A percentile compares a stretch with the other conserved stretches of the same genome.
Evolutionary conservation across 225 moss, liverwort and hornwort genomes (phyloP).

Genomic region (Antitrichia curtipendula): DNA sequence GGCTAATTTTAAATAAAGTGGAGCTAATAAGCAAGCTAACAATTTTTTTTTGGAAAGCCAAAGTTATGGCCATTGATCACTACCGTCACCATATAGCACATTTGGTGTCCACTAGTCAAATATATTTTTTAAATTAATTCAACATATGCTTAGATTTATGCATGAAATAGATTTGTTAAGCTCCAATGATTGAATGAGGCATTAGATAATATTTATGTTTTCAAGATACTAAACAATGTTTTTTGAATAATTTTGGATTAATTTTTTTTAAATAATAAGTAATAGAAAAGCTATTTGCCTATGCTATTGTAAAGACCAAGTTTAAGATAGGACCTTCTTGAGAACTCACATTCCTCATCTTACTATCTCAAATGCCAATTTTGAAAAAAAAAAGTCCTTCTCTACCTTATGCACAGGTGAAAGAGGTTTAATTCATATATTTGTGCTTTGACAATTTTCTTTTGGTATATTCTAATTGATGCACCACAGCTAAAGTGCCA

Average conservation of each 20-base stretch:
- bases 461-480: background rate
- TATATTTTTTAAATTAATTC: background rate
- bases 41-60: no score
- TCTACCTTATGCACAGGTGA: no score
- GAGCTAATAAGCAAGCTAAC: no score
- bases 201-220: background rate
- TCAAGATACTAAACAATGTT: background rate
- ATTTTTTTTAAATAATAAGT: background rate
- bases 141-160: background rate
- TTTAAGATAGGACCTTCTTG: background rate
- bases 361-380: no score
- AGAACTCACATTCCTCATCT: background rate
- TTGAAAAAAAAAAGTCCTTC: no score
- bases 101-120: no score
- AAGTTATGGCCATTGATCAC: no score
- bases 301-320: background rate
- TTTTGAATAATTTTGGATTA: background rate
- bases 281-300: background rate
- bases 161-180: no score
- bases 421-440: background rate
- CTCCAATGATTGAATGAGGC: background rate
- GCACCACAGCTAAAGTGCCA: background rate
- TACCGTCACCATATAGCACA: fast-evolving
- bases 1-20: no score
- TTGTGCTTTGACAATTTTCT: background rate